phyloP scores from a whole-genome alignment of 2,329 filamentous ascomycete genomes.

The Fusarium temperatum region DNA sequence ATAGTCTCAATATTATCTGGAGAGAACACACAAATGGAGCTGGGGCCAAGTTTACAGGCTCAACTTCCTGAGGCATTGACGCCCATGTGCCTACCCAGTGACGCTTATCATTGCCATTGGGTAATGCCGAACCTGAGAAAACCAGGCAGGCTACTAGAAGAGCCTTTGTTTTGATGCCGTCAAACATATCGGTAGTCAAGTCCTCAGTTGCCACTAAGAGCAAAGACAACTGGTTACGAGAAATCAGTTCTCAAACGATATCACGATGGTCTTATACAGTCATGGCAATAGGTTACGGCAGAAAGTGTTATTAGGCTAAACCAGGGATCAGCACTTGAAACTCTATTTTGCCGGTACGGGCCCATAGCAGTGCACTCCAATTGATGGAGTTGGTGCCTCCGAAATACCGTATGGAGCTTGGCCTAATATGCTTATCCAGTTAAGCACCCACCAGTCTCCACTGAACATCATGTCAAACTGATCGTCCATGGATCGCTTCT shows the following conservation, averaged over 20 bases:
- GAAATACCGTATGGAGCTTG: slow-evolving; percentile 2
- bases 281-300: background rate
- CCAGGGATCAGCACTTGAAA: slow-evolving; percentile 3
- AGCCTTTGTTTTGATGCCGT: background rate
- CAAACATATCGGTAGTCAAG: background rate
- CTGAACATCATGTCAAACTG: background rate
- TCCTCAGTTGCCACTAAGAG: rapidly evolving
- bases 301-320: slow-evolving; percentile 18
- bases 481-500: background rate
- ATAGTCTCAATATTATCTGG: rapidly evolving
- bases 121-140: background rate
- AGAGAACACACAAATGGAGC: slow-evolving; percentile 16
- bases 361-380: background rate
- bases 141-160: slow-evolving; percentile 10
- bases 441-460: background rate
- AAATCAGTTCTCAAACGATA: background rate
- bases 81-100: slow-evolving; percentile 33
- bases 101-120: background rate
- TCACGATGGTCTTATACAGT: background rate
- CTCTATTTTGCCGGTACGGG: slow-evolving; percentile 2
- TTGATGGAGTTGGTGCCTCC: slow-evolving; percentile 13
- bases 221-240: no score
- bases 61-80: slow-evolving; percentile 26
- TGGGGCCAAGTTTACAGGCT: slow-evolving; percentile 19
- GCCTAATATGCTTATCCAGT: background rate